Evolutionary conservation across 176 grass and related monocot species (phyloP), one percentile per base, ranked within the genome.

Genomic region (Alopecurus myosuroides): DNA sequence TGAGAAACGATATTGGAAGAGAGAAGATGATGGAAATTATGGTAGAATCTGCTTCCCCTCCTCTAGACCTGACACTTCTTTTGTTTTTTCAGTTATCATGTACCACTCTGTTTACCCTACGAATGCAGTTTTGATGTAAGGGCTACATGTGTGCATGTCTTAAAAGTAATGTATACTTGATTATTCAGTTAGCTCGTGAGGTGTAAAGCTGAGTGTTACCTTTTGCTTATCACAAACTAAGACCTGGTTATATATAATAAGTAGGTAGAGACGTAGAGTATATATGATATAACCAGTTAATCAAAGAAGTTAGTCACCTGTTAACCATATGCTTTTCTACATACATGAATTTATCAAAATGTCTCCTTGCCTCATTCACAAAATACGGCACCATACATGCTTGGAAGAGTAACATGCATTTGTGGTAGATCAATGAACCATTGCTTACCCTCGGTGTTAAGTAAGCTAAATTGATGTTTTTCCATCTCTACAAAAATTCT

Each of bases 11-110:
- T 98, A 95, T 69, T 93, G 95, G 92, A 93, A 93, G 81, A 89
- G 93, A 87, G 95, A 98, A 90, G 95, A 95, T 82, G 95, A 95
- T 88, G 95, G 95, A 88, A 90, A 87, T 86, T 98, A 98, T 33
- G 92, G 95, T 98, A 94, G 25, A 41, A 61, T 80, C 1, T 20
- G 18, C 52, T 77, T 77, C 18, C 52, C 13, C 2, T 77, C 14
- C 19, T 88, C 71, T 78, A 58, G 61, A 79, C 48, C 74, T 94
- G 76, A 93, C 76, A 88, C 23, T 88, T 81, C 66, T 85, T 19
- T 85, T 91, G 57, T 51, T 80, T 78, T 35, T 83, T 67, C 58
- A 98, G 92, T 98, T 78, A 94, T 98, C 86, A 62, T 98, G 14
- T 98, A 90, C 89, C 95, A 98, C 75, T 98, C 95, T 72, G 88